Evolutionary conservation across 108 stramenopile genomes (phyloP).

Genomic region (Mediolabrus comicus): DNA sequence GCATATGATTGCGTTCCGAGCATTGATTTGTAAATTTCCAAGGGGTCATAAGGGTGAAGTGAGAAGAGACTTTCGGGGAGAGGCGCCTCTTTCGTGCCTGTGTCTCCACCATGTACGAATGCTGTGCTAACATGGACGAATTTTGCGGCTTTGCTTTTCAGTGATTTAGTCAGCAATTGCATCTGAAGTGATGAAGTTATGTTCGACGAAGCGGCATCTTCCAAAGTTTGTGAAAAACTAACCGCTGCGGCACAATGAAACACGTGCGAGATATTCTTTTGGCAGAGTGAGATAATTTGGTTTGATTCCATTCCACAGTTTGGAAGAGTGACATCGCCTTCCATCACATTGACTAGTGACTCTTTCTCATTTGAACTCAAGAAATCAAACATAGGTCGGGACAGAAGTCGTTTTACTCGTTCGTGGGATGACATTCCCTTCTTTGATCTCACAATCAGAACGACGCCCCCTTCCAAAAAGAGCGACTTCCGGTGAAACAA

Average conservation of each 20-base stretch:
- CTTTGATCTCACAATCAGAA: conserved; percentile 68
- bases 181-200: conserved; percentile 74
- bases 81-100: conserved; percentile 57
- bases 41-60: conserved; percentile 60
- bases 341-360: conserved; percentile 55
- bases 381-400: conserved; percentile 63
- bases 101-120: conserved; percentile 79
- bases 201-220: conserved; percentile 76
- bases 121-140: conserved; percentile 88
- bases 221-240: conserved; percentile 74
- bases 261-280: conserved; percentile 64
- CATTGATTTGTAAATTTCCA: conserved; percentile 77
- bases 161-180: conserved; percentile 49
- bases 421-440: conserved; percentile 44
- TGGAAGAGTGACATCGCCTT: conserved; percentile 67
- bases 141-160: conserved; percentile 47
- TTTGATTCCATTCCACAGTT: conserved; percentile 54
- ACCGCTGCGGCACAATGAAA: conserved; percentile 88
- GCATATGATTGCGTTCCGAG: conserved; percentile 72
- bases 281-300: conserved; percentile 27
- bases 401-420: conserved; percentile 52
- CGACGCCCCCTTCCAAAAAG: conserved; percentile 38
- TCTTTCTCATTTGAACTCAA: conserved; percentile 54
- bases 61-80: conserved; percentile 62
- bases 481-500: conserved; percentile 56